Evolutionary conservation across 2,329 filamentous ascomycete genomes (phyloP).

Genomic region (Fusarium liriodendri): DNA sequence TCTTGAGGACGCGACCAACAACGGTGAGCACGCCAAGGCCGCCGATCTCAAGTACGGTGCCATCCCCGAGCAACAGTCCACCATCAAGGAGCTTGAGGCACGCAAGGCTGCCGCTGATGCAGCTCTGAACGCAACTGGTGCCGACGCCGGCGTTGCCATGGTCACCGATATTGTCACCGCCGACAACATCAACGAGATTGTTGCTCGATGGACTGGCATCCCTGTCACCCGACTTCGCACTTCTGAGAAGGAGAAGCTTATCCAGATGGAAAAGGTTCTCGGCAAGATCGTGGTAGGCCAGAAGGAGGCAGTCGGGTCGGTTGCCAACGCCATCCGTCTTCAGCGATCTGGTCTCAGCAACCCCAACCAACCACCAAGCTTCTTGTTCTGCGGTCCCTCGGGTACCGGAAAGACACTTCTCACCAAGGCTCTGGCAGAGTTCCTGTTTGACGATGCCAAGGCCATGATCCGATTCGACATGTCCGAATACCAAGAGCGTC

Average conservation of each 20-base stretch:
- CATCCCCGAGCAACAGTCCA: conserved; percentile 87
- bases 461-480: conserved; percentile 99
- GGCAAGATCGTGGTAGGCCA: conserved; percentile 90
- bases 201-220: conserved; percentile 97
- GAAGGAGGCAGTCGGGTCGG: conserved; percentile 90
- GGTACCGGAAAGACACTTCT: conserved; percentile 98
- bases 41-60: conserved; percentile 98
- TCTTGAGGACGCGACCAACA: conserved; percentile 90
- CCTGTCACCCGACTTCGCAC: conserved; percentile 94
- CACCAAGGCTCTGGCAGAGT: conserved; percentile 96
- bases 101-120: conserved; percentile 85
- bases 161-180: conserved; percentile 94
- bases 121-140: conserved; percentile 64
- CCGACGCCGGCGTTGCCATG: conserved; percentile 76
- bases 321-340: conserved; percentile 95
- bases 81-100: conserved; percentile 84
- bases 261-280: conserved; percentile 93
- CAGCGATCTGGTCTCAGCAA: conserved; percentile 95
- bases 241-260: conserved; percentile 97
- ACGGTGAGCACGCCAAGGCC: conserved; percentile 84
- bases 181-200: conserved; percentile 99
- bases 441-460: conserved; percentile 97
- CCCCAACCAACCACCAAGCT: conserved; percentile 96
- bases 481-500: conserved; percentile 99
- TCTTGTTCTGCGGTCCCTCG: conserved; percentile 98